phyloP scores from a whole-genome alignment of 2,329 filamentous ascomycete species.

The Phaeophleospora eucalypticola region DNA sequence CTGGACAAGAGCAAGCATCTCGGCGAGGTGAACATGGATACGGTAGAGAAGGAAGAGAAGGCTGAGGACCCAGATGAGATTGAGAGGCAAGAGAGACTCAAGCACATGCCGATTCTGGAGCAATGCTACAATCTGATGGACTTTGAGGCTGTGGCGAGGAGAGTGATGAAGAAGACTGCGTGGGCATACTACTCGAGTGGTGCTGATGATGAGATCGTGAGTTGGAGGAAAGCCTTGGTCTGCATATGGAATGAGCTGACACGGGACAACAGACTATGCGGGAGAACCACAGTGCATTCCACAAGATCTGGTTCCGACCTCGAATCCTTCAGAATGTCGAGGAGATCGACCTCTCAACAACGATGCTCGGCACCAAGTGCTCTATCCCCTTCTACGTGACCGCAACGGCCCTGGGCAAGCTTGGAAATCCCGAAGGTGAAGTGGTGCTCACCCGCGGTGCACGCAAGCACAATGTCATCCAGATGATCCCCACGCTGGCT shows the following conservation, averaged over 20 bases:
- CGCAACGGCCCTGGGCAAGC: slow-evolving; percentile 89
- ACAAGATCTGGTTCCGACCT: slow-evolving; percentile 96
- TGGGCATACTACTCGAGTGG: slow-evolving; percentile 98
- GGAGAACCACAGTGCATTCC: slow-evolving; percentile 89
- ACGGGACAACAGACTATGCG: slow-evolving; percentile 53
- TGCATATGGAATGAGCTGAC: slow-evolving; percentile 6
- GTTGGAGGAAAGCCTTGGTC: background rate
- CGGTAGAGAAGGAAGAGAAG: slow-evolving; percentile 64
- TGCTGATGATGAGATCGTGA: slow-evolving; percentile 60
- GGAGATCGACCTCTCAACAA: slow-evolving; percentile 79
- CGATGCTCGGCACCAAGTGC: slow-evolving; percentile 84
- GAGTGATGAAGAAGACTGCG: slow-evolving; percentile 90
- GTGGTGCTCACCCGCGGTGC: slow-evolving; percentile 83
- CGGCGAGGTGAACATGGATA: slow-evolving; percentile 83
- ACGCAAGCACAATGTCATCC: slow-evolving; percentile 80
- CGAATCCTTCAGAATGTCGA: slow-evolving; percentile 85
- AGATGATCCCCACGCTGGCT: slow-evolving; percentile 97
- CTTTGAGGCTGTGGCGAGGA: slow-evolving; percentile 87
- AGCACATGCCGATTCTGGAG: slow-evolving; percentile 75
- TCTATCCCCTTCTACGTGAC: slow-evolving; percentile 94
- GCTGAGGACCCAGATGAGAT: slow-evolving; percentile 66
- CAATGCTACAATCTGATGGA: slow-evolving; percentile 94
- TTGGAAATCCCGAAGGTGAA: slow-evolving; percentile 90
- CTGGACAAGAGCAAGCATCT: slow-evolving; percentile 81
- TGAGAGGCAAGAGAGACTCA: slow-evolving; percentile 60